A percentile compares a stretch with the other conserved stretches of the same genome.
phyloP scores from a whole-genome alignment of 1,284 basidiomycete species.

The Fomitopsis palustris region DNA sequence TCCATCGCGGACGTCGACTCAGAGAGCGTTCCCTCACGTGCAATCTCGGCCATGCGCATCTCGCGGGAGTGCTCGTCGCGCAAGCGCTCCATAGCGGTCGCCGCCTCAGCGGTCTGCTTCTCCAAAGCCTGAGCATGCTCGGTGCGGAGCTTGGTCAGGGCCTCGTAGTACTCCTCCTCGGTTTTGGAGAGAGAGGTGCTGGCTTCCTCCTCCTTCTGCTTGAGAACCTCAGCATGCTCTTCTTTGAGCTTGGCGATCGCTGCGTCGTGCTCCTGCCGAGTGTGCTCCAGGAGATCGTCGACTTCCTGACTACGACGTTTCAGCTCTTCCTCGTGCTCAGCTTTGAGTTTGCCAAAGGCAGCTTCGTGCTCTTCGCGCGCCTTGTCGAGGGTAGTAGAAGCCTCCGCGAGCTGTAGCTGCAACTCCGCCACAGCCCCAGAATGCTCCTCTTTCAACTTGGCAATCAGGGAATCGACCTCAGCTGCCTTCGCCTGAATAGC shows the following conservation, averaged over 20 bases:
- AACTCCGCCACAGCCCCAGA: slow-evolving; percentile 25
- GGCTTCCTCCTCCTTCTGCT: slow-evolving; percentile 57
- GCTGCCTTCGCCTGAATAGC: slow-evolving; percentile 46
- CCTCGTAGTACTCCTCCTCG: slow-evolving; percentile 78
- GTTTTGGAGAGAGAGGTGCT: slow-evolving; percentile 56
- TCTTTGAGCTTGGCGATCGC: slow-evolving; percentile 43
- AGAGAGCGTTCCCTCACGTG: slow-evolving; percentile 68
- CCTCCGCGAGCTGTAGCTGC: slow-evolving; percentile 28
- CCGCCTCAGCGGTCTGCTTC: slow-evolving; percentile 56
- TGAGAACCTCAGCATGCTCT: slow-evolving; percentile 54
- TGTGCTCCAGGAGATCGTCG: slow-evolving; percentile 32
- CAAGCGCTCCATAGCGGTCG: slow-evolving; percentile 58
- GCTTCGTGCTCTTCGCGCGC: slow-evolving; percentile 31
- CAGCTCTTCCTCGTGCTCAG: slow-evolving; percentile 35
- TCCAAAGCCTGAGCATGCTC: slow-evolving; percentile 65
- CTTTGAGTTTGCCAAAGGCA: slow-evolving; percentile 32
- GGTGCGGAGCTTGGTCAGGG: slow-evolving; percentile 63
- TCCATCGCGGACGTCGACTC: slow-evolving; percentile 69
- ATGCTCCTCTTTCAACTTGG: slow-evolving; percentile 42
- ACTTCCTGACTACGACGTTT: slow-evolving; percentile 25
- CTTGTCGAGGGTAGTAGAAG: slow-evolving; percentile 25
- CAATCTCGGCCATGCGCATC: slow-evolving; percentile 65
- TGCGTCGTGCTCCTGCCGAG: slow-evolving; percentile 30
- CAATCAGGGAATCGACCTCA: slow-evolving; percentile 47
- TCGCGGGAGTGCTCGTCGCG: slow-evolving; percentile 69